Conservation (phyloP, 2,329 filamentous ascomycete genomes). For the Bipolaris bicolor region DNA sequence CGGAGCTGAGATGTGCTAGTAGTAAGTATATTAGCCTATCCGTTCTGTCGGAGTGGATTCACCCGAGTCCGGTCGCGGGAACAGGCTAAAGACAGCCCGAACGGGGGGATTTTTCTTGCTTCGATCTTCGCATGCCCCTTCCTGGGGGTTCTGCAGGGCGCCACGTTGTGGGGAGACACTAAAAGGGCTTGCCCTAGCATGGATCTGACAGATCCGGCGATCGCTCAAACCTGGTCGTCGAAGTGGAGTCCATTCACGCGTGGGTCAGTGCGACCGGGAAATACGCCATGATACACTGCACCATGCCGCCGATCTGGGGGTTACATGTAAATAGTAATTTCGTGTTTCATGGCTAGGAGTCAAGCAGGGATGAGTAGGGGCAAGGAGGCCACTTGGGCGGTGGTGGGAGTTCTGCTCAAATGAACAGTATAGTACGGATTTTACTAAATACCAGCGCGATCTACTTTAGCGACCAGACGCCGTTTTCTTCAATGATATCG, state of each 20-base stretch:
- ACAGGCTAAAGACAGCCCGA: conserved; percentile 6
- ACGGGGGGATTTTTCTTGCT: background rate
- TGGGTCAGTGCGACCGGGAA: conserved; percentile 11
- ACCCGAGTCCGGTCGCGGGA: conserved; percentile 9
- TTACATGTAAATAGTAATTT: background rate
- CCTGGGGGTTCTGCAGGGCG: conserved; percentile 3
- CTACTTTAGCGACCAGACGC: conserved; percentile 70
- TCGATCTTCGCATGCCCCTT: conserved; percentile 8
- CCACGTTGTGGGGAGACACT: conserved; percentile 10
- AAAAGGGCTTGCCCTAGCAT: conserved; percentile 3
- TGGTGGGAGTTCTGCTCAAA: background rate
- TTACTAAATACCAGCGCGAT: background rate
- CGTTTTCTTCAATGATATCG: conserved; percentile 71
- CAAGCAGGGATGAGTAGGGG: background rate
- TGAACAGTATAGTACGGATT: background rate
- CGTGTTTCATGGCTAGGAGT: background rate
- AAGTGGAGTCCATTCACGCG: conserved; percentile 4
- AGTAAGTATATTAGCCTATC: conserved; percentile 4
- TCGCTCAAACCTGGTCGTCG: background rate
- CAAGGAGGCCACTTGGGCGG: background rate
- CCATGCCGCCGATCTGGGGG: conserved; percentile 2
- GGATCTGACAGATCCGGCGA: background rate
- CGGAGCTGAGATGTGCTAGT: background rate
- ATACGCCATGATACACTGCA: conserved; percentile 3
- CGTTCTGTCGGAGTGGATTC: conserved; percentile 8